phyloP scores from a whole-genome alignment of 108 stramenopile species.

The Stephanodiscus minutulus region DNA sequence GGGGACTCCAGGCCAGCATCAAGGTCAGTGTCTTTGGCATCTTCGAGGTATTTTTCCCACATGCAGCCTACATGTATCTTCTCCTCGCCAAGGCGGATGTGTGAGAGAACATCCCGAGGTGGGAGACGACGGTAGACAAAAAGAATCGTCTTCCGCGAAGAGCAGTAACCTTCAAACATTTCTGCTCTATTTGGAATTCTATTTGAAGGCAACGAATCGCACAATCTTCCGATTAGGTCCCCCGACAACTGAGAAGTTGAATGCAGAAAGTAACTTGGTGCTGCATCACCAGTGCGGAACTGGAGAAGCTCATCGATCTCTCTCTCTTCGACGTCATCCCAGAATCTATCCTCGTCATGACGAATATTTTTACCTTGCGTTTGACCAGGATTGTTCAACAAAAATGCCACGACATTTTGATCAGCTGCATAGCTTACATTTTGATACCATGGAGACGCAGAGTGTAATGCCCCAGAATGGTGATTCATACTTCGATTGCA shows the following conservation, averaged over 20 bases:
- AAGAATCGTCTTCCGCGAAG: constrained; percentile 9
- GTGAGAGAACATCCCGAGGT: constrained; percentile 18
- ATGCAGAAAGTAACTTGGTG: constrained; percentile 46
- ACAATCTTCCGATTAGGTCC: not conserved
- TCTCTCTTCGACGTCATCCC: constrained; percentile 31
- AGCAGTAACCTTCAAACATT: constrained; percentile 9
- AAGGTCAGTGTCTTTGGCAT: constrained; percentile 16
- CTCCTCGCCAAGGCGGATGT: not conserved
- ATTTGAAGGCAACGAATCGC: not conserved
- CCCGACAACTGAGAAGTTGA: constrained; percentile 21
- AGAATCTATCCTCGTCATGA: constrained; percentile 8
- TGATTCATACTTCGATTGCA: constrained; percentile 12
- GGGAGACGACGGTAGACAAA: constrained; percentile 33
- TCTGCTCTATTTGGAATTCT: constrained; percentile 8
- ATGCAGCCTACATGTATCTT: constrained; percentile 54
- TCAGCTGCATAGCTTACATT: constrained; percentile 8
- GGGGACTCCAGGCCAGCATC: constrained; percentile 21
- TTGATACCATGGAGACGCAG: constrained; percentile 46
- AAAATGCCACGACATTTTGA: constrained; percentile 30
- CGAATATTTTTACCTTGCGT: not conserved
- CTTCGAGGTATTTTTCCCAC: constrained; percentile 55
- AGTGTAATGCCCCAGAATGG: constrained; percentile 25
- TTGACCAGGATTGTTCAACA: constrained; percentile 19
- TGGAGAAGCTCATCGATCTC: constrained; percentile 38
- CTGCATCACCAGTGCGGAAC: constrained; percentile 50